Conservation (phyloP, 2,329 filamentous ascomycete genomes). For the Leptographium galeiforme region DNA sequence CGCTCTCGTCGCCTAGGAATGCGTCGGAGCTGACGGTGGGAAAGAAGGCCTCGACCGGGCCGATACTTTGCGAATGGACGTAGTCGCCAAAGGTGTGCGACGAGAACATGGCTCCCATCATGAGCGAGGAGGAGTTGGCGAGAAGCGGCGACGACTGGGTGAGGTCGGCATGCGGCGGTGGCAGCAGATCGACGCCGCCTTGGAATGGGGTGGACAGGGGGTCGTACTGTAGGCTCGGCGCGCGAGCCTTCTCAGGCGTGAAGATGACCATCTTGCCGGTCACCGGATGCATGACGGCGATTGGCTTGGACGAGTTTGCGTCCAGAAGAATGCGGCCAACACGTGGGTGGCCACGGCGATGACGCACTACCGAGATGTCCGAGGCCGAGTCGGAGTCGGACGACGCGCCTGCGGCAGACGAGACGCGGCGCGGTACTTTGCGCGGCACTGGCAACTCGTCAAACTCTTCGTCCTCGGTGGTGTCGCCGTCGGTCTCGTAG, state of each 20-base stretch:
- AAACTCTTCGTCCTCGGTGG: constrained; percentile 46
- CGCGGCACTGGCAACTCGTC: constrained; percentile 34
- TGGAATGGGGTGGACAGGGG: not conserved
- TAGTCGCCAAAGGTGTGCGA: constrained; percentile 41
- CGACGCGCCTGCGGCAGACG: constrained; percentile 19
- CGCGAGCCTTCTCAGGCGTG: constrained; percentile 30
- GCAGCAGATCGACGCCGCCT: constrained; percentile 16
- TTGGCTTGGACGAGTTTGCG: constrained; percentile 40
- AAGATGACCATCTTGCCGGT: constrained; percentile 52
- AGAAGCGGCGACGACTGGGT: constrained; percentile 40
- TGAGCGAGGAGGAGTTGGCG: constrained; percentile 57
- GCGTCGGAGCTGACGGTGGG: constrained; percentile 47
- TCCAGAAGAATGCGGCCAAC: constrained; percentile 42
- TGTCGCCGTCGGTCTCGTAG: constrained; percentile 49
- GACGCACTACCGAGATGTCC: constrained; percentile 29
- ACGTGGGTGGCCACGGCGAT: constrained; percentile 37
- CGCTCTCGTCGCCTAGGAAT: constrained; percentile 36
- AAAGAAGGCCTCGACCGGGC: constrained; percentile 64
- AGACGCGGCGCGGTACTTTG: constrained; percentile 23
- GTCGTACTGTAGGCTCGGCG: not conserved
- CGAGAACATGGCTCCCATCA: constrained; percentile 61
- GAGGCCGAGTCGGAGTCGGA: constrained; percentile 42
- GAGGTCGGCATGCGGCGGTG: constrained; percentile 16
- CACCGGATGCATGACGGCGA: constrained; percentile 42
- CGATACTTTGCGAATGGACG: constrained; percentile 52